These are phyloP conservation scores for Xerocomus alliaceus DNA, from an alignment of 1,284 basidiomycete species.

Conservation along the genomic window DNA sequence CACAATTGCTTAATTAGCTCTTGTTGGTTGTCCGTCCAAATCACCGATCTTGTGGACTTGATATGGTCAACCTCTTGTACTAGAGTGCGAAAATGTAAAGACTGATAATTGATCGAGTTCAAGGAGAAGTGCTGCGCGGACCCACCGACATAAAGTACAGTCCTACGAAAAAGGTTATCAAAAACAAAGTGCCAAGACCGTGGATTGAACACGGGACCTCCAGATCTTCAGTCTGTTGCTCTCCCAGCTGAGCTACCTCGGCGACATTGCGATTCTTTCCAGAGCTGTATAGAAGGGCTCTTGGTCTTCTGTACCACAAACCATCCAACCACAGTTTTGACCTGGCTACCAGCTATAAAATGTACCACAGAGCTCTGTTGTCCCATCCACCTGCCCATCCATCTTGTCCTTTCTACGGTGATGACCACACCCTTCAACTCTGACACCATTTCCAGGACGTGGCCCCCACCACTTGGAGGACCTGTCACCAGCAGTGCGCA, in stretches of 20 bases:
- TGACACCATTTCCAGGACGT: neutral
- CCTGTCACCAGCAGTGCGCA: neutral
- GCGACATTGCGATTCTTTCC: neutral
- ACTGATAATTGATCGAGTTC: too few relatives aligned
- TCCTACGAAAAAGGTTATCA: too few relatives aligned
- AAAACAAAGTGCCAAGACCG: constrained; percentile 53
- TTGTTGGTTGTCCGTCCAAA: neutral
- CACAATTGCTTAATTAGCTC: constrained; percentile 67
- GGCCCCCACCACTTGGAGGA: too few relatives aligned
- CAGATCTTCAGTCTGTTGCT: constrained; percentile 77
- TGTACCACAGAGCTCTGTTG: neutral
- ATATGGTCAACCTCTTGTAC: neutral
- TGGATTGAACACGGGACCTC: constrained; percentile 67
- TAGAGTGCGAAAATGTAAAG: neutral
- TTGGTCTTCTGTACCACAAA: too few relatives aligned
- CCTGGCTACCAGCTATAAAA: constrained; percentile 10
- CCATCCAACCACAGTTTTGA: constrained; percentile 4
- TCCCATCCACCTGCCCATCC: neutral
- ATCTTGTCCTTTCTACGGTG: neutral
- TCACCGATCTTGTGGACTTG: neutral
- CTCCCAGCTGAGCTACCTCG: constrained; percentile 76
- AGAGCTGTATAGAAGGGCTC: too few relatives aligned
- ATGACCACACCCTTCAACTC: constrained; percentile 7
- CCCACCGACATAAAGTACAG: too few relatives aligned
- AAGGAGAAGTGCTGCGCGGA: too few relatives aligned